Evolutionary conservation across 2,329 filamentous ascomycete species (phyloP).

Genomic region (Phaeosphaeriaceae sp.): DNA sequence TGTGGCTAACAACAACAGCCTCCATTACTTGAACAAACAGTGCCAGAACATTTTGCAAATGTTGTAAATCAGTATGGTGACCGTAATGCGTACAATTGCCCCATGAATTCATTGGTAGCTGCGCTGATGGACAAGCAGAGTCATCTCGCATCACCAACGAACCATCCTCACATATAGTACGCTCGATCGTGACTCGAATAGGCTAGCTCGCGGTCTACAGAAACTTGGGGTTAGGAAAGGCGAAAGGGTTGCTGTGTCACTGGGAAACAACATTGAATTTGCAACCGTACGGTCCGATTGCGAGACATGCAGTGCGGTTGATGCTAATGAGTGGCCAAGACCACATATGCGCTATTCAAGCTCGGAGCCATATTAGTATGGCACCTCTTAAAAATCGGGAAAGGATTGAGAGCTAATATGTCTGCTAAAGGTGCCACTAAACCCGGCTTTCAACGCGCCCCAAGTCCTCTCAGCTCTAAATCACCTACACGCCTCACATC

Average conservation of each 20-base stretch:
- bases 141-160: slow-evolving; percentile 68
- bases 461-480: slow-evolving; percentile 81
- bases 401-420: background rate
- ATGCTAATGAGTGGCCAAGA: slow-evolving; percentile 41
- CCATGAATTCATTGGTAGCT: background rate
- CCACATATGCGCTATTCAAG: slow-evolving; percentile 89
- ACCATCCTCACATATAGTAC: slow-evolving; percentile 72
- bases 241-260: slow-evolving; percentile 81
- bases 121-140: slow-evolving; percentile 45
- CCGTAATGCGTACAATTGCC: slow-evolving; percentile 59
- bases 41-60: slow-evolving; percentile 73
- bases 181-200: slow-evolving; percentile 78
- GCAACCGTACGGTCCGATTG: slow-evolving; percentile 65
- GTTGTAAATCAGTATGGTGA: slow-evolving; percentile 71
- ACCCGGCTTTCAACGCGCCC: slow-evolving; percentile 81
- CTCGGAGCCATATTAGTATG: slow-evolving; percentile 83
- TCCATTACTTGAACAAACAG: slow-evolving; percentile 69
- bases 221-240: slow-evolving; percentile 78
- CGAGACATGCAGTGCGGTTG: background rate
- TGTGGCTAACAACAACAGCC: slow-evolving; percentile 57
- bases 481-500: slow-evolving; percentile 74
- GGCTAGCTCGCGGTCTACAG: slow-evolving; percentile 72
- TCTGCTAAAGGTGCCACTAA: slow-evolving; percentile 74
- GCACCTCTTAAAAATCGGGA: slow-evolving; percentile 7
- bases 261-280: slow-evolving; percentile 86